Evolutionary conservation across 2,329 filamentous ascomycete species (phyloP).

Genomic region (Aaosphaeria arxii): DNA sequence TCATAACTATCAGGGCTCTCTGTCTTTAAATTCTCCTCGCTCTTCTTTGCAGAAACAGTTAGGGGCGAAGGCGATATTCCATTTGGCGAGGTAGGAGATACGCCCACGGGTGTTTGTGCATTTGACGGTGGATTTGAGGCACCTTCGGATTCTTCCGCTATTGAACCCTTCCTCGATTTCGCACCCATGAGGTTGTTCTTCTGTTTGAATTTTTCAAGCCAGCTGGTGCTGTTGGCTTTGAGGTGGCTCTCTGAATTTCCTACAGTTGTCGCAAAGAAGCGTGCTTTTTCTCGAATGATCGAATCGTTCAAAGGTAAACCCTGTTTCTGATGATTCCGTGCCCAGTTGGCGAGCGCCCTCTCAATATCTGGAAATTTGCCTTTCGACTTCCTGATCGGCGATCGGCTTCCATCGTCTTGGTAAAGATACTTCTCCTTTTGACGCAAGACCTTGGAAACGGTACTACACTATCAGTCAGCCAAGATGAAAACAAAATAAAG

Average conservation of each 20-base stretch:
- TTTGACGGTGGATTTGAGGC: slow-evolving; percentile 55
- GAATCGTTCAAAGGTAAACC: slow-evolving; percentile 72
- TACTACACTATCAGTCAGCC: slow-evolving; percentile 56
- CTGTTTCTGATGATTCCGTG: slow-evolving; percentile 74
- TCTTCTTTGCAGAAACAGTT: slow-evolving; percentile 60
- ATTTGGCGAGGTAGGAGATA: slow-evolving; percentile 71
- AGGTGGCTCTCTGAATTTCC: slow-evolving; percentile 69
- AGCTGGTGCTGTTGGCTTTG: slow-evolving; percentile 69
- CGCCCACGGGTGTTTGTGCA: slow-evolving; percentile 61
- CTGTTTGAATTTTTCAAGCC: slow-evolving; percentile 95
- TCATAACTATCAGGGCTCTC: slow-evolving; percentile 59
- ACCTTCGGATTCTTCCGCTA: slow-evolving; percentile 66
- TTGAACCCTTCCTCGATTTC: slow-evolving; percentile 54
- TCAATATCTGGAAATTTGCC: slow-evolving; percentile 90
- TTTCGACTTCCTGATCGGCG: slow-evolving; percentile 78
- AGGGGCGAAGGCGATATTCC: slow-evolving; percentile 68
- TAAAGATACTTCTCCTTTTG: slow-evolving; percentile 93
- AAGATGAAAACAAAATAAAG: neutral
- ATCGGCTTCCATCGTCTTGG: slow-evolving; percentile 73
- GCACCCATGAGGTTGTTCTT: slow-evolving; percentile 66
- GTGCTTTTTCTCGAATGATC: slow-evolving; percentile 81
- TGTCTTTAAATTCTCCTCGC: slow-evolving; percentile 64
- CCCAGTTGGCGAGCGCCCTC: slow-evolving; percentile 83
- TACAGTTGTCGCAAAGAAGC: slow-evolving; percentile 73
- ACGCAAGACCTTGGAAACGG: slow-evolving; percentile 95